These are phyloP conservation scores for Erythrobasidium hasegawianum DNA, from an alignment of 1,284 basidiomycete genomes.

Conservation along the genomic window DNA sequence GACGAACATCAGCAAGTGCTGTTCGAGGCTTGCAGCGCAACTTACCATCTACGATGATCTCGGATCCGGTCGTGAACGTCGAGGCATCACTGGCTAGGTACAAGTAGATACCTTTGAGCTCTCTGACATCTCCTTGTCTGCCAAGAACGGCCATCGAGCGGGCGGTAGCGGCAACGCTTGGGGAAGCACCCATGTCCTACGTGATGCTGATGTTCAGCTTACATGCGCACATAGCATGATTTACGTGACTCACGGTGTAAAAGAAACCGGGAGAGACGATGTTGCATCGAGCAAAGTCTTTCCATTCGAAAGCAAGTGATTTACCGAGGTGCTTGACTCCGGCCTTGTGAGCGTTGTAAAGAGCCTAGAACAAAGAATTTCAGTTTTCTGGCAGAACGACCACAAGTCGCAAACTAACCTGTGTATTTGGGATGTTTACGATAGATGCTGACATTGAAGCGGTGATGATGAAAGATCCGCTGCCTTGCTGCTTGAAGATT, in stretches of 20 bases:
- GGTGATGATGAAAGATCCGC: conserved; percentile 47
- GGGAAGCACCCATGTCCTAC: conserved; percentile 27
- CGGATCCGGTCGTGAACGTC: conserved; percentile 30
- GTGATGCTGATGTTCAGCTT: not conserved
- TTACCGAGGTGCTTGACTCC: conserved; percentile 47
- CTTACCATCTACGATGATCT: conserved; percentile 31
- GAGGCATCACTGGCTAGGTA: conserved; percentile 34
- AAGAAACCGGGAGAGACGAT: conserved; percentile 48
- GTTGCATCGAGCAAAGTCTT: conserved; percentile 48
- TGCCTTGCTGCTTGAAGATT: conserved; percentile 47
- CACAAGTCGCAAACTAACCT: not conserved
- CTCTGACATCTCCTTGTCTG: conserved; percentile 27
- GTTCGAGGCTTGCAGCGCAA: not conserved
- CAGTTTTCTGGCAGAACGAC: no score
- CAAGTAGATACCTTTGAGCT: conserved; percentile 34
- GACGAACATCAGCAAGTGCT: no score
- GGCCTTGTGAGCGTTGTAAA: conserved; percentile 46
- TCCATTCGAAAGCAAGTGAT: conserved; percentile 48
- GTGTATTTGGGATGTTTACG: conserved; percentile 45
- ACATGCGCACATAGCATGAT: no score
- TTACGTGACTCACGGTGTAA: conserved; percentile 41
- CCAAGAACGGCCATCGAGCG: conserved; percentile 30
- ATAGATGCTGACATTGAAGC: conserved; percentile 47
- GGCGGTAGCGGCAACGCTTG: conserved; percentile 10
- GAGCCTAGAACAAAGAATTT: conserved; percentile 39